Percentiles rank a stretch among this genome's conserved stretches.
Evolutionary conservation across 2,329 filamentous ascomycete genomes (phyloP).

Genomic region (Exutisphaerella laricina): DNA sequence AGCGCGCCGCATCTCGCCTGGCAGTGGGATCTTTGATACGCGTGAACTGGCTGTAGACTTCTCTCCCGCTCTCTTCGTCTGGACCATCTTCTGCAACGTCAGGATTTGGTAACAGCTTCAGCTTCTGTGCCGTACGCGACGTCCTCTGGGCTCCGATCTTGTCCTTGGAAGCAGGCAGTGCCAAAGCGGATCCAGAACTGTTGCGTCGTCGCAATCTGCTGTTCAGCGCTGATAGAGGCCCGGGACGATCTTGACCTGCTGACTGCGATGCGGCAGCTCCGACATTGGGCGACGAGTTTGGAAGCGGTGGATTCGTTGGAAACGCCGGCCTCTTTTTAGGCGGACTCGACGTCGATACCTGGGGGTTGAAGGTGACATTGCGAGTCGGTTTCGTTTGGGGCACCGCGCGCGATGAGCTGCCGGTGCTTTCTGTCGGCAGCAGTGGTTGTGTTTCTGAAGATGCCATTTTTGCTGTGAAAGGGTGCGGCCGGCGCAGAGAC

Average conservation of each 20-base stretch:
- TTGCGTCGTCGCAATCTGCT: slow-evolving; percentile 82
- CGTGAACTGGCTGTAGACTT: slow-evolving; percentile 97
- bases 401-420: slow-evolving; percentile 18
- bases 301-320: slow-evolving; percentile 30
- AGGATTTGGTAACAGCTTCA: slow-evolving; percentile 92
- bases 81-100: slow-evolving; percentile 68
- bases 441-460: slow-evolving; percentile 23
- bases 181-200: slow-evolving; percentile 63
- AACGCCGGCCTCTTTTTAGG: slow-evolving; percentile 34
- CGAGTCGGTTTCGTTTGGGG: slow-evolving; percentile 43
- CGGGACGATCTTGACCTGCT: slow-evolving; percentile 41
- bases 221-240: slow-evolving; percentile 74
- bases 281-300: slow-evolving; percentile 1
- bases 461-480: slow-evolving; percentile 7
- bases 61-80: slow-evolving; percentile 87
- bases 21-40: slow-evolving; percentile 96
- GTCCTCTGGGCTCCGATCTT: slow-evolving; percentile 95
- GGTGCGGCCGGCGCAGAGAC: background rate
- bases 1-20: slow-evolving; percentile 78
- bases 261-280: slow-evolving; percentile 26
- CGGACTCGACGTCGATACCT: slow-evolving; percentile 44
- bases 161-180: slow-evolving; percentile 35
- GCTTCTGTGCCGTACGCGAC: slow-evolving; percentile 91
- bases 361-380: slow-evolving; percentile 71
- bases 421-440: slow-evolving; percentile 14